Percentiles rank a stretch among this genome's conserved stretches.
Conservation (phyloP, 2,329 filamentous ascomycete genomes). For the Cladosporium sp. region DNA sequence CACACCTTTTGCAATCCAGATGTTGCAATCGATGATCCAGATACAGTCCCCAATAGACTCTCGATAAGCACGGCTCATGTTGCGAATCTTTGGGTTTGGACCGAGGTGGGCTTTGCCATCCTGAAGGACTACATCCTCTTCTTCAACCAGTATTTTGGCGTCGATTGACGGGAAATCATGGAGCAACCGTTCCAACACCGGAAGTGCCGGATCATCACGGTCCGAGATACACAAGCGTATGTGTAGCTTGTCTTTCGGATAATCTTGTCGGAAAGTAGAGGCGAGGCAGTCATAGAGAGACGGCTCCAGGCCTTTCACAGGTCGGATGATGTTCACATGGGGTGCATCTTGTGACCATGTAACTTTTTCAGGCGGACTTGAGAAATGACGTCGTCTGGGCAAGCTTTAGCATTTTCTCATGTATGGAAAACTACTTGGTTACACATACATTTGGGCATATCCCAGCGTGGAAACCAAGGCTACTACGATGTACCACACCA, state of each 20-base stretch:
- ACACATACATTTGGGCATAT: conserved; percentile 52
- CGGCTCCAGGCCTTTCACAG: conserved; percentile 86
- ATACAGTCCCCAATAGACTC: conserved; percentile 83
- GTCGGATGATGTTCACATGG: conserved; percentile 83
- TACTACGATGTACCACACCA: conserved; percentile 40
- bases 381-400: conserved; percentile 50
- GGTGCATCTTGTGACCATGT: conserved; percentile 50
- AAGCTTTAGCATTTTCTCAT: background rate
- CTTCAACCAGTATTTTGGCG: conserved; percentile 69
- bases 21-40: conserved; percentile 94
- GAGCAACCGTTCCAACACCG: conserved; percentile 65
- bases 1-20: conserved; percentile 78
- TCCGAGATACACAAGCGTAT: conserved; percentile 78
- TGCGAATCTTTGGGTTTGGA: conserved; percentile 96
- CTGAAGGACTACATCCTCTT: conserved; percentile 67
- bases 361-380: conserved; percentile 32
- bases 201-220: conserved; percentile 67
- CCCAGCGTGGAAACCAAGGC: conserved; percentile 53
- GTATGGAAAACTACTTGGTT: conserved; percentile 14
- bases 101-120: conserved; percentile 56
- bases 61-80: conserved; percentile 87
- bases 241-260: conserved; percentile 68
- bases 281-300: conserved; percentile 87
- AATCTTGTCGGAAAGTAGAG: conserved; percentile 75
- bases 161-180: conserved; percentile 67